Percentiles rank a stretch among this genome's conserved stretches.
These are phyloP conservation scores for Ceratocystiopsis brevicomis DNA, from an alignment of 2,329 filamentous ascomycete genomes.

Conservation along the genomic window DNA sequence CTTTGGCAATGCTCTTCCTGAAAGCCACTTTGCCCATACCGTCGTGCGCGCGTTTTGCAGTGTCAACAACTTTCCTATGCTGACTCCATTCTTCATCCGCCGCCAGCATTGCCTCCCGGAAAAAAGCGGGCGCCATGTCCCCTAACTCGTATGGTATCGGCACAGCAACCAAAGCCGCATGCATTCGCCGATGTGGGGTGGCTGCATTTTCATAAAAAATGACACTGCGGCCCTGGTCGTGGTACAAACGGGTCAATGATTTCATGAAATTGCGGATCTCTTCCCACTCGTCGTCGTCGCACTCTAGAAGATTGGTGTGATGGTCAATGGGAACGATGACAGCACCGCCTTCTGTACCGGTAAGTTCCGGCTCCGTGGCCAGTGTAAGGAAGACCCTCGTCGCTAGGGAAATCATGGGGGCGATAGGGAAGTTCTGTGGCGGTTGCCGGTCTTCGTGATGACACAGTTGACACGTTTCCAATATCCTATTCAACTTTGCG, in stretches of 20 bases:
- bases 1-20: constrained; percentile 64
- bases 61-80: constrained; percentile 89
- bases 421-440: constrained; percentile 49
- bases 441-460: constrained; percentile 65
- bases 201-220: constrained; percentile 97
- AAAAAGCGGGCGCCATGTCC: constrained; percentile 82
- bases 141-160: constrained; percentile 85
- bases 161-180: constrained; percentile 71
- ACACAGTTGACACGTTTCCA: constrained; percentile 79
- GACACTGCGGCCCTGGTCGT: constrained; percentile 78
- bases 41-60: constrained; percentile 41
- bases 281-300: constrained; percentile 98
- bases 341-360: constrained; percentile 49
- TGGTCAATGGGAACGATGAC: constrained; percentile 83
- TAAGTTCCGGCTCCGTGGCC: constrained; percentile 74
- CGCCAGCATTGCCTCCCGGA: constrained; percentile 78
- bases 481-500: constrained; percentile 68
- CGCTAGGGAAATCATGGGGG: constrained; percentile 69
- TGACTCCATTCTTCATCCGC: constrained; percentile 89
- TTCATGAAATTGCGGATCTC: constrained; percentile 99
- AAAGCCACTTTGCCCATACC: constrained; percentile 69
- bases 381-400: constrained; percentile 79
- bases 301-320: constrained; percentile 79
- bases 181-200: constrained; percentile 53
- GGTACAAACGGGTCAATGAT: constrained; percentile 79